Evolutionary conservation across 768 basidiomycete genomes (phyloP), one percentile per base, ranked within the genome.

Genomic region (Floccularia luteovirens): DNA sequence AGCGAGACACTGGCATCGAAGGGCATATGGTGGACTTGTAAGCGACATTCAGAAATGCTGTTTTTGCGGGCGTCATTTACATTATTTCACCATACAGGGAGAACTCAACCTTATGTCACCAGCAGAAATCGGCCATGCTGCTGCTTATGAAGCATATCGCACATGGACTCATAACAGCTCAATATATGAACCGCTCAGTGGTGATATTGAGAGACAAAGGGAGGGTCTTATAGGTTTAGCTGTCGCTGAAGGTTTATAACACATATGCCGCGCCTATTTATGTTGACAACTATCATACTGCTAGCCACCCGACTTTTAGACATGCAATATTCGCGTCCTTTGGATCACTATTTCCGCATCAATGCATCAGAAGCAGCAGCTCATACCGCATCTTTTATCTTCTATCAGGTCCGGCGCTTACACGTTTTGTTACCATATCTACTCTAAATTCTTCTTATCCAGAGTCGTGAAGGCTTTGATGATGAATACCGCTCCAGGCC

Each of bases 71-170:
- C 39, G 41, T 20, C 35, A 31, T 5, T 38, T 22, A 38, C 21
- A 20, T 28, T 16, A 38, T 36, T 35, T 36, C 28, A 30, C 16
- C 16, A 24, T 32, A 8, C 45, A 82, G 79, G 69, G 72, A 27
- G 74, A 75, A 42, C 55, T 79, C 13, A 58, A 56, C 38, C 55
- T 60, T 31, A 63, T 85, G 59, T 56, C 64, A 4, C 78, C 83
- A 1, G 50, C 59, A 13, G 81, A 86, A 42, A 69, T 89, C 13
- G 86, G 86, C 1, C 74, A 80, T 48, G 86, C 85, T 3, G 84
- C 84, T 7, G 84, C 81, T 2, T 87, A 84, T 52, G 83, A 87
- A 56, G 82, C 83, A 0, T 79, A 80, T 55, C 70, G 82, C 12
- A 70, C 71, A 20, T 81, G 79, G 76, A 74, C 75, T 37, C 69